Base-by-base conservation (phyloP, 257 asterid genomes). In the Apocynum venetum region DNA sequence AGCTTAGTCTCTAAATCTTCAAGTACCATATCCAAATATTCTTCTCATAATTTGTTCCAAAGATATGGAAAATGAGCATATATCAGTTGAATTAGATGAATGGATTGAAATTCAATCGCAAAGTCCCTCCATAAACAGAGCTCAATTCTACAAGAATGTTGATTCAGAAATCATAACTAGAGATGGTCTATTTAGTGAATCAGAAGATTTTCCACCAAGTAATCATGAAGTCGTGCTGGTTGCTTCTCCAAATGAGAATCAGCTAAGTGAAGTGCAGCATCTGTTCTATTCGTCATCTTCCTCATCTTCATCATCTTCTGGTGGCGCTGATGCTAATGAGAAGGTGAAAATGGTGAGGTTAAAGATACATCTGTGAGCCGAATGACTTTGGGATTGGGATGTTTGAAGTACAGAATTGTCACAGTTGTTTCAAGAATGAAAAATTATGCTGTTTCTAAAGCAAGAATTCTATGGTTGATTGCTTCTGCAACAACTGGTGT, bases 51-150 rank as follows among this genome's bases (percentile, higher is more conserved):
- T 52, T 66, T 2, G 1, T 51, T 38, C 73, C 10, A 2, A 60
- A 15, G 67, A 48, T 51, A 92, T 92, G 97, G 93, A 89, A 61
- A 82, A 56, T 72, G 84, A 83, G 38, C 77, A 79, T 43, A 75
- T 56, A 65, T 75, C 89, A 31, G 89, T 80, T 77, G 88, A 72
- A 74, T 71, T 77, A 12, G 76, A 65, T 35, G 96, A 92, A 4
- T 92, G 97, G 97, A 81, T 88, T 79, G 85, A 81, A 76, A 80
- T 92, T 59, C 72, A 76, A 43, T 72, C 85, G 20, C 86, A 88
- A 78, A 75, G 20, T 44, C 76, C 81, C 70, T 12, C 73, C 14
- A 20, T 25, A 25, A 25, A 56, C 69, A 63, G 71, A 25, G 31
- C 31, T 71, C 41, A 52, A 38, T 19, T 69, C 47, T 10, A 43